phyloP scores from a whole-genome alignment of 768 basidiomycete genomes.

The Kwoniella dejecticola region DNA sequence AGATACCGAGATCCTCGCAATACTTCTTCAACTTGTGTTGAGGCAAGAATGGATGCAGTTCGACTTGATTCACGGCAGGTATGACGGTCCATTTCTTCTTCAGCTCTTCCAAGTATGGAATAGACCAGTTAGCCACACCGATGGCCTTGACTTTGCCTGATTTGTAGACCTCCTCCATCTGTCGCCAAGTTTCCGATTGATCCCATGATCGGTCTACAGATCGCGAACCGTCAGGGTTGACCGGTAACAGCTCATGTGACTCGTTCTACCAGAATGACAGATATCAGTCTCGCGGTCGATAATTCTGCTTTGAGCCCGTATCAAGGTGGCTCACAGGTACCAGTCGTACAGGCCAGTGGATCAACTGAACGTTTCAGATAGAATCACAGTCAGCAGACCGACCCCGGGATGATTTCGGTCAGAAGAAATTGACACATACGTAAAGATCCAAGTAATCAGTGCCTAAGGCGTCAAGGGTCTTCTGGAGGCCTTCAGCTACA shows the following conservation, averaged over 20 bases:
- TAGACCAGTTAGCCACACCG: slow-evolving; percentile 54
- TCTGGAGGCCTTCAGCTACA: slow-evolving; percentile 74
- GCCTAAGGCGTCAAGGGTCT: slow-evolving; percentile 72
- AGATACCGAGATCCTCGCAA: slow-evolving; percentile 40
- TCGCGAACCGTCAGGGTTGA: slow-evolving; percentile 16
- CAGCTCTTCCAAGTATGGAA: slow-evolving; percentile 60
- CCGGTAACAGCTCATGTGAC: slow-evolving; percentile 56
- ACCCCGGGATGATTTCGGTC: slow-evolving; percentile 64
- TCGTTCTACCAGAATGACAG: slow-evolving; percentile 24
- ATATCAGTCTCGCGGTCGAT: too few species aligned
- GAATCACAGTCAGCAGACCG: slow-evolving; percentile 69
- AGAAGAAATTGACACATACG: slow-evolving; percentile 59
- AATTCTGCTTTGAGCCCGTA: too few species aligned
- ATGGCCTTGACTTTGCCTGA: slow-evolving; percentile 74
- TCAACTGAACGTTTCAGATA: slow-evolving; percentile 29
- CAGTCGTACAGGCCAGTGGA: slow-evolving; percentile 34
- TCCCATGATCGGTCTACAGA: slow-evolving; percentile 24
- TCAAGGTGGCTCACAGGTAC: slow-evolving; percentile 7
- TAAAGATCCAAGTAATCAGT: slow-evolving; percentile 79
- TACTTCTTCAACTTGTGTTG: slow-evolving; percentile 32
- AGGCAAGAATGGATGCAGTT: slow-evolving; percentile 67
- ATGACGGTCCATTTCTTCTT: slow-evolving; percentile 72
- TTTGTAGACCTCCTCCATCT: slow-evolving; percentile 70
- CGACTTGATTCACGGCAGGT: slow-evolving; percentile 78
- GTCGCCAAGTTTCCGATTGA: slow-evolving; percentile 50